Evolutionary conservation across 805 yeast genomes (phyloP).

Genomic region (Metschnikowia vanudenii): DNA sequence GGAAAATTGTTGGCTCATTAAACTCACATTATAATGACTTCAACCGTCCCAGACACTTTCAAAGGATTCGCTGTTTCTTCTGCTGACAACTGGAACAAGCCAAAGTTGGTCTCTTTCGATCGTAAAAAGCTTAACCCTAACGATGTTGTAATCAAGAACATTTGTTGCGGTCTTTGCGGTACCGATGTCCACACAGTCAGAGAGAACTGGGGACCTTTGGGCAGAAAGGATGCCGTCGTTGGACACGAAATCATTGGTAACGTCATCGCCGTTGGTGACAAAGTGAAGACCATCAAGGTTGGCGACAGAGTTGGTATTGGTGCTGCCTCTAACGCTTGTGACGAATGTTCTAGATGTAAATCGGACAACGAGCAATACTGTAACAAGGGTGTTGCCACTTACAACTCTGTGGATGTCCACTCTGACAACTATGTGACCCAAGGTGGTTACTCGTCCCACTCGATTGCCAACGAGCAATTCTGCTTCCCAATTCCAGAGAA

Average conservation of each 20-base stretch:
- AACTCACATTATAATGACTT: conserved; percentile 4
- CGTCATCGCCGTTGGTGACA: conserved; percentile 31
- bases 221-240: conserved; percentile 39
- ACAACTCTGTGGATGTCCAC: conserved; percentile 39
- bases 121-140: conserved; percentile 40
- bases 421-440: conserved; percentile 52
- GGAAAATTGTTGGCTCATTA: conserved; percentile 21
- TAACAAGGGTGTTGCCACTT: conserved; percentile 47
- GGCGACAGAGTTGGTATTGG: conserved; percentile 25
- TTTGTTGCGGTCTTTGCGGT: conserved; percentile 23
- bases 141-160: conserved; percentile 29
- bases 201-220: conserved; percentile 20
- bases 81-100: conserved; percentile 53
- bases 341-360: conserved; percentile 54
- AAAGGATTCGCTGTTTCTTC: conserved; percentile 58
- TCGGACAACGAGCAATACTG: conserved; percentile 44
- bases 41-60: conserved; percentile 48
- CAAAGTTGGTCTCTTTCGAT: conserved; percentile 48
- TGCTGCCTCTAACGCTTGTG: conserved; percentile 18
- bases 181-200: conserved; percentile 19
- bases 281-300: conserved; percentile 16
- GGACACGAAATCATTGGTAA: conserved; percentile 70
- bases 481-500: conserved; percentile 62
- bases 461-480: conserved; percentile 61
- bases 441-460: conserved; percentile 71